Conservation (phyloP, 2,329 filamentous ascomycete species). For the Talaromyces funiculosus region DNA sequence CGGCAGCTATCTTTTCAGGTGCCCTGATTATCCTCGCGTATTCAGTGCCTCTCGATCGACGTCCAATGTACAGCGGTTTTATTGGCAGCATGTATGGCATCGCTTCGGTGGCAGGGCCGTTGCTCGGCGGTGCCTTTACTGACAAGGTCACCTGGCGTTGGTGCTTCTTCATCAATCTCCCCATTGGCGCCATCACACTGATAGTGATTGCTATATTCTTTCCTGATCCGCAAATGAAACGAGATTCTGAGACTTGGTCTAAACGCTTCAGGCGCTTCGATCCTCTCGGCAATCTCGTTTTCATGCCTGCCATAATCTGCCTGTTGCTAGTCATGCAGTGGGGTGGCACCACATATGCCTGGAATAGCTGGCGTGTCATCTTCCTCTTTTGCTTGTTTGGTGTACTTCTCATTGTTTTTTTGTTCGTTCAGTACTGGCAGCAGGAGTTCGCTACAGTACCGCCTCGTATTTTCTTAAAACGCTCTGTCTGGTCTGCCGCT, state of each 20-base stretch:
- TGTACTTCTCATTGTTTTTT: constrained; percentile 42
- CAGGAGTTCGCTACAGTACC: constrained; percentile 41
- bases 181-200: constrained; percentile 28
- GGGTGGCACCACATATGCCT: constrained; percentile 35
- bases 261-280: constrained; percentile 32
- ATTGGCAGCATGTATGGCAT: constrained; percentile 14
- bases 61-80: constrained; percentile 18
- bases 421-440: constrained; percentile 26
- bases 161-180: constrained; percentile 36
- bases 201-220: constrained; percentile 30
- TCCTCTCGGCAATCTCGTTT: constrained; percentile 39
- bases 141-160: constrained; percentile 29
- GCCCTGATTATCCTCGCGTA: constrained; percentile 22
- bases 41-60: constrained; percentile 19
- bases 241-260: constrained; percentile 14
- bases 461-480: constrained; percentile 39
- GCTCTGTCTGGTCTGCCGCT: constrained; percentile 38
- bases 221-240: constrained; percentile 20
- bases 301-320: constrained; percentile 44
- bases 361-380: constrained; percentile 42
- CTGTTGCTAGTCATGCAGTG: constrained; percentile 46
- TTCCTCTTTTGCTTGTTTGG: constrained; percentile 47
- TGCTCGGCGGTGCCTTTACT: constrained; percentile 15
- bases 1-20: constrained; percentile 20
- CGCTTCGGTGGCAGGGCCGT: constrained; percentile 15